phyloP scores from a whole-genome alignment of 2,329 filamentous ascomycete genomes.

The Pyrenophora seminiperda region DNA sequence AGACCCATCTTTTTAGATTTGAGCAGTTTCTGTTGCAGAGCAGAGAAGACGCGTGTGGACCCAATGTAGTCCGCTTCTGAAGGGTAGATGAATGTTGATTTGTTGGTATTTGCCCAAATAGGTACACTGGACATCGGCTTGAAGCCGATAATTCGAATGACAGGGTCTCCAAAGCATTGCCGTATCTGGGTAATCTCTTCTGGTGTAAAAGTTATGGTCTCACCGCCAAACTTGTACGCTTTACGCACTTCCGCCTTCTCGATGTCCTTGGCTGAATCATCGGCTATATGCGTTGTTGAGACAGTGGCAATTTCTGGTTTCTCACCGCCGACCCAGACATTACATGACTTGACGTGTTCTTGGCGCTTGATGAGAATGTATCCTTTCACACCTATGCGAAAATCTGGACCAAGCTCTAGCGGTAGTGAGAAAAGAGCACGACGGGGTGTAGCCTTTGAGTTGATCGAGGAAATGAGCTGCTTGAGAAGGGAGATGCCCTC shows the following conservation, averaged over 20 bases:
- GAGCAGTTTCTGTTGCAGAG: conserved; percentile 84
- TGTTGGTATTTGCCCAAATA: conserved; percentile 82
- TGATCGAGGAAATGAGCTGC: conserved; percentile 83
- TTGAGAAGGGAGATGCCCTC: conserved; percentile 80
- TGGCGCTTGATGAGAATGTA: conserved; percentile 89
- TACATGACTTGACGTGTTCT: conserved; percentile 78
- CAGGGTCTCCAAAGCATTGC: conserved; percentile 74
- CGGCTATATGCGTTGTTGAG: conserved; percentile 74
- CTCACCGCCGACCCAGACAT: conserved; percentile 87
- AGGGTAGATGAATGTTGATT: conserved; percentile 91
- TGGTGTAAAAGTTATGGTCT: conserved; percentile 81
- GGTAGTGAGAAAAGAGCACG: conserved; percentile 85
- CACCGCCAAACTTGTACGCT: conserved; percentile 94
- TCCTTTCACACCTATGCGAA: conserved; percentile 89
- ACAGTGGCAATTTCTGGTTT: conserved; percentile 78
- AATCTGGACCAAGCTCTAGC: conserved; percentile 81
- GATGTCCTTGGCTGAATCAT: conserved; percentile 76
- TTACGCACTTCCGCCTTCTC: conserved; percentile 84
- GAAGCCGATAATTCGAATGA: conserved; percentile 91
- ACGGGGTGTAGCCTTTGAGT: conserved; percentile 85
- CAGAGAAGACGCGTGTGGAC: conserved; percentile 89
- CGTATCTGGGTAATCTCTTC: conserved; percentile 81
- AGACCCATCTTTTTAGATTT: conserved; percentile 80
- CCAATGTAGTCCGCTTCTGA: conserved; percentile 89
- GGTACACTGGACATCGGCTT: conserved; percentile 77